Evolutionary conservation across 257 asterid species (phyloP), one percentile per base, ranked within the genome.

Genomic region (Apocynum venetum): DNA sequence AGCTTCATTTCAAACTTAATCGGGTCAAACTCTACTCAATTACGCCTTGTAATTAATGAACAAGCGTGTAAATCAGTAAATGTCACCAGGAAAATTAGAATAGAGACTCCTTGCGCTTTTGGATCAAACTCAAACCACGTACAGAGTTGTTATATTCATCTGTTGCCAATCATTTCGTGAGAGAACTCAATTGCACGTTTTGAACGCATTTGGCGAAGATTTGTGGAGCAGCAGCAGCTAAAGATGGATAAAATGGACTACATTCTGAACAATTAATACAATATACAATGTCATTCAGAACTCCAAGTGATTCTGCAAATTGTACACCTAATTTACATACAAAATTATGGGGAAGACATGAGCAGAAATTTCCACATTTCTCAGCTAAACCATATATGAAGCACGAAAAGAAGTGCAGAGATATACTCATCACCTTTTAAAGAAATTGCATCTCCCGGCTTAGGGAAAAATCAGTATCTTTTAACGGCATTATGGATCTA

Each of bases 401-500:
- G 63, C n/a, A 35, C 41, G 19, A 52, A 67, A 10, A 49, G 17
- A 13, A 67, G 69, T 36, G 60, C 35, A 31, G 72, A 31, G 72
- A 64, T 13, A 75, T 72, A 43, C 59, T 35, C 55, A 4, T 51
- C 75, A 31, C 74, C 74, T 15, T 48, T 53, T 5, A 64, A 31
- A 46, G 72, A 49, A 57, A 31, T 57, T 36, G 67, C 72, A 55
- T 73, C 51, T 43, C 63, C 53, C 46, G 53, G 19, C 44, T 68
- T 67, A 44, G 71, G 56, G 46, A 55, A 67, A 61, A 64, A 55
- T 71, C 46, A n/a, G 78, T 76, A 20, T 66, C 15, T 36, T 17
- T 46, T 25, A 52, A 8, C 40, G 35, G 75, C 67, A 76, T 8
- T 80, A 47, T 41, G 83, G 76, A 81, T 75, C 7, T 41, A 13